Evolutionary conservation across 2,329 filamentous ascomycete genomes (phyloP).

Genomic region (Penicillium sp.): DNA sequence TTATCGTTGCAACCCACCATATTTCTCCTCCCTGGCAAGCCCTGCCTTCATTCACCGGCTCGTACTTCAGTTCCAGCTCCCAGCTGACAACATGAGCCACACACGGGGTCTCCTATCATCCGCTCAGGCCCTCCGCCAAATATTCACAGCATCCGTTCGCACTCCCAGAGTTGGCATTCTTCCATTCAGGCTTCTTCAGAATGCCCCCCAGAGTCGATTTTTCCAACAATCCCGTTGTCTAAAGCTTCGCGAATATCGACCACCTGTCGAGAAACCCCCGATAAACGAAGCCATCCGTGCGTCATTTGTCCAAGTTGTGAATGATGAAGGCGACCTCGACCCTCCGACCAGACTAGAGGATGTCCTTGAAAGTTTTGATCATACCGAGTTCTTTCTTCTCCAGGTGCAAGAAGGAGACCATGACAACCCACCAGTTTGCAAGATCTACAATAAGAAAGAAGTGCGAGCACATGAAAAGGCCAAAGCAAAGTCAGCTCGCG

Average conservation of each 20-base stretch:
- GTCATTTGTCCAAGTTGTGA: slow-evolving; percentile 34
- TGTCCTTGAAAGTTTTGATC: slow-evolving; percentile 49
- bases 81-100: slow-evolving; percentile 30
- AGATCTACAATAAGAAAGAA: slow-evolving; percentile 56
- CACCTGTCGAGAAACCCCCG: slow-evolving; percentile 15
- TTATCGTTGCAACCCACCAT: background rate
- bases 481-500: slow-evolving; percentile 38
- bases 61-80: background rate
- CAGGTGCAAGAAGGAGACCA: slow-evolving; percentile 43
- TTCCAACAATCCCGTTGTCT: slow-evolving; percentile 17
- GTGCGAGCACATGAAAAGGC: slow-evolving; percentile 17
- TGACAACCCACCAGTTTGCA: slow-evolving; percentile 62
- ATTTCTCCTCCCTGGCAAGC: background rate
- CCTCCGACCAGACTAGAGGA: slow-evolving; percentile 27
- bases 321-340: slow-evolving; percentile 33
- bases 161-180: slow-evolving; percentile 14
- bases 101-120: slow-evolving; percentile 33
- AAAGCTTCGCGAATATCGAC: slow-evolving; percentile 7
- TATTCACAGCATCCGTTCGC: slow-evolving; percentile 26
- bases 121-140: slow-evolving; percentile 32
- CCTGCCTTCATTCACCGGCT: background rate
- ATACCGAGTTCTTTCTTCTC: slow-evolving; percentile 51
- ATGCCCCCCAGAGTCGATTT: slow-evolving; percentile 14
- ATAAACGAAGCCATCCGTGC: slow-evolving; percentile 37
- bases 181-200: slow-evolving; percentile 6